Evolutionary conservation across 2,329 filamentous ascomycete species (phyloP).

Genomic region (Pseudofabraea citricarpa): DNA sequence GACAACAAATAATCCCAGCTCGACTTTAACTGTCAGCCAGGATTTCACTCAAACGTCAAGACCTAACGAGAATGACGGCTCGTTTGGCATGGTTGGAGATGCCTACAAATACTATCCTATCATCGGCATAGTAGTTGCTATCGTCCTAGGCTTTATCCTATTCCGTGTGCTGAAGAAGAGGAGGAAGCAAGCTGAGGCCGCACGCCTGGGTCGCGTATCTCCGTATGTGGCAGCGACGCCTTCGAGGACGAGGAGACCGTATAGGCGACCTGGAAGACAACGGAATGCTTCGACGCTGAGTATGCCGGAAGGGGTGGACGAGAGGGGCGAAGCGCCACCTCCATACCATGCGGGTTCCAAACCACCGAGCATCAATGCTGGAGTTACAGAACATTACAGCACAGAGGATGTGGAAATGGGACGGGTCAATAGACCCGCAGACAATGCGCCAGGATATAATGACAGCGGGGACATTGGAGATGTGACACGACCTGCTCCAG

Average conservation of each 20-base stretch:
- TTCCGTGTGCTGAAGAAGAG: constrained; percentile 36
- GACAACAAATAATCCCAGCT: no score
- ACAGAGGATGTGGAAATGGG: constrained; percentile 1
- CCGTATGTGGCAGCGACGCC: no score
- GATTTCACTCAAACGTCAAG: no score
- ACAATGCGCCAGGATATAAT: constrained; percentile 20
- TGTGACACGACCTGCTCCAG: no score
- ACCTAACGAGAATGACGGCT: no score
- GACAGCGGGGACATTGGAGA: constrained; percentile 11
- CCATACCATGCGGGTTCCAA: constrained; percentile 42
- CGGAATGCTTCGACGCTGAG: neutral
- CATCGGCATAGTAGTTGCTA: constrained; percentile 38
- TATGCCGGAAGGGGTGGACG: constrained; percentile 53
- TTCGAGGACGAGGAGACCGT: neutral
- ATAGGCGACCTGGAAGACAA: neutral
- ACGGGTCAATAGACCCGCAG: neutral
- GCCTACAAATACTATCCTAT: constrained; percentile 47
- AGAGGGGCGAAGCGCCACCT: constrained; percentile 60
- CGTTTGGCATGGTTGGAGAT: neutral
- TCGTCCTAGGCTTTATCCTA: constrained; percentile 36
- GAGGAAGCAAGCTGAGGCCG: constrained; percentile 4
- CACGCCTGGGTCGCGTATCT: no score
- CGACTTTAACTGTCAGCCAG: no score
- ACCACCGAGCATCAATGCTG: constrained; percentile 21
- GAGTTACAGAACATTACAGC: constrained; percentile 4